Evolutionary conservation across 148 eudicot species (phyloP).

Genomic region (Rhododendron kiyosumense): DNA sequence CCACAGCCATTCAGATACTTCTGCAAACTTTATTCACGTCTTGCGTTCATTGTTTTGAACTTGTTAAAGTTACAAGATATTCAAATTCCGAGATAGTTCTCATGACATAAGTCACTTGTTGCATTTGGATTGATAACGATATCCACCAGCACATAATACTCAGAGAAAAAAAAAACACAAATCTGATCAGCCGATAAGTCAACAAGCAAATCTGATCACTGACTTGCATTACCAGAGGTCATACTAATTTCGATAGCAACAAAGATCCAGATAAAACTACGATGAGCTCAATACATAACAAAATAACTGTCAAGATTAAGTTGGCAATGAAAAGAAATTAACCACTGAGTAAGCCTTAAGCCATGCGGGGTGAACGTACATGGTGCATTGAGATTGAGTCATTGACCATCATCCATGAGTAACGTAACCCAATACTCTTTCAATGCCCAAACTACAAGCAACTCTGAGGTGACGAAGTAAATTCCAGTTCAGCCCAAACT

Average conservation of each 20-base stretch:
- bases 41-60: too few relatives aligned
- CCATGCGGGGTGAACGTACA: not conserved
- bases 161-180: not conserved
- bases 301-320: not conserved
- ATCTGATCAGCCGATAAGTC: not conserved
- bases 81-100: not conserved
- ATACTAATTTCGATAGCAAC: not conserved
- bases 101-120: not conserved
- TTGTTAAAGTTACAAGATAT: not conserved
- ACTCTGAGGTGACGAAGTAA: not conserved
- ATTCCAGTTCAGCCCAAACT: not conserved
- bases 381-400: too few relatives aligned
- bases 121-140: not conserved
- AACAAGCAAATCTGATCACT: not conserved
- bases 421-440: not conserved
- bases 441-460: not conserved
- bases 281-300: not conserved
- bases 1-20: too few relatives aligned
- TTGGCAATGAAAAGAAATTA: not conserved
- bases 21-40: too few relatives aligned
- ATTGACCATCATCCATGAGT: not conserved
- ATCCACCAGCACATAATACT: not conserved
- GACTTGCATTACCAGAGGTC: not conserved
- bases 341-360: not conserved
- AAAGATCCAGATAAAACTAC: not conserved